Conservation (phyloP, 148 eudicot species). For the Arctostaphylos glauca region DNA sequence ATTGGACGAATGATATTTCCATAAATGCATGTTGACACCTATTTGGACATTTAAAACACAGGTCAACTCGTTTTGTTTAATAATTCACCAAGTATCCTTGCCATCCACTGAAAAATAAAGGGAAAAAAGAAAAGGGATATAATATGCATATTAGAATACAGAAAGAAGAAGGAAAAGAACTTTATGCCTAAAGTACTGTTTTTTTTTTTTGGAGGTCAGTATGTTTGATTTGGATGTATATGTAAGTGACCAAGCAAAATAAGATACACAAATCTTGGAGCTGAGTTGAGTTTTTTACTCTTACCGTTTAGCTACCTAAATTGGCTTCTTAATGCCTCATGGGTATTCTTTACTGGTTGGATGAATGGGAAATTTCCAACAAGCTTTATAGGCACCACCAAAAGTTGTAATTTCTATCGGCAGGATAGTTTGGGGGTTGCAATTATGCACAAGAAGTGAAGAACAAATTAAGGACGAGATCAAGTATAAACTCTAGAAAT, state of each 20-base stretch:
- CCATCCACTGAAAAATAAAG: not conserved
- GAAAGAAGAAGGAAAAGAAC: no score
- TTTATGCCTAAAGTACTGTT: no score
- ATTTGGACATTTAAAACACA: not conserved
- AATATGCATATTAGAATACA: no score
- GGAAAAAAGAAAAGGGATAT: not conserved
- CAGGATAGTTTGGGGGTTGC: not conserved
- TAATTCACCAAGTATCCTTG: not conserved
- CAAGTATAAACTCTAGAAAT: not conserved
- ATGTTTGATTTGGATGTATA: no score
- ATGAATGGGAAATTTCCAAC: not conserved
- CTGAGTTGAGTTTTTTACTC: not conserved
- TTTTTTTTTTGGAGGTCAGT: no score
- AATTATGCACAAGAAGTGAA: constrained; percentile 6
- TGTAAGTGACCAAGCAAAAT: no score
- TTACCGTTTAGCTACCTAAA: not conserved
- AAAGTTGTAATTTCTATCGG: not conserved
- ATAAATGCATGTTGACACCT: not conserved
- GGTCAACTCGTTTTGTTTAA: not conserved
- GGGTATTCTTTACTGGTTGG: not conserved
- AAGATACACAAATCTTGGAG: no score
- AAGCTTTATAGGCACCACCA: not conserved
- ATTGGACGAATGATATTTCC: not conserved
- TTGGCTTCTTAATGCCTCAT: not conserved
- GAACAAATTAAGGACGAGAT: not conserved